Evolutionary conservation across 768 basidiomycete species (phyloP).

Genomic region (Xanthoconium stramineum): DNA sequence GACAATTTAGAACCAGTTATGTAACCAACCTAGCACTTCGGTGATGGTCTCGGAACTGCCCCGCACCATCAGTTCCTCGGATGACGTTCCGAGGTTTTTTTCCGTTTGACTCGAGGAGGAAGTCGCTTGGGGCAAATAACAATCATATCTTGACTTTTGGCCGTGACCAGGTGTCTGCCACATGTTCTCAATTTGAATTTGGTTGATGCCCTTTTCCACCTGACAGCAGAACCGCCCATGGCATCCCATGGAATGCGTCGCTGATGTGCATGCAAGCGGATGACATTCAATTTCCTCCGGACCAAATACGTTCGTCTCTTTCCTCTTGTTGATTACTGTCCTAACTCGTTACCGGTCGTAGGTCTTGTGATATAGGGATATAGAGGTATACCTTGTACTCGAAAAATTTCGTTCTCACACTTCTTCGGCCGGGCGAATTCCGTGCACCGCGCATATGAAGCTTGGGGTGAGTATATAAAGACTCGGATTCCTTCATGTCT

Average conservation of each 20-base stretch:
- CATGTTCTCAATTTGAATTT: conserved; percentile 11
- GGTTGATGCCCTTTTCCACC: background rate
- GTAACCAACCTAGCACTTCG: conserved; percentile 1
- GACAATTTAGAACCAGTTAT: background rate
- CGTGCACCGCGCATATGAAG: background rate
- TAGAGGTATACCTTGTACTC: background rate
- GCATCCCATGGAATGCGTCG: background rate
- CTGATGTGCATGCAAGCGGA: conserved; percentile 5
- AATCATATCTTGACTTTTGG: background rate
- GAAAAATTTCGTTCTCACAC: background rate
- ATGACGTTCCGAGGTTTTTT: background rate
- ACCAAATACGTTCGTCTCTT: background rate
- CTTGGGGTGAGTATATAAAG: conserved; percentile 15
- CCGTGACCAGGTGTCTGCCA: background rate
- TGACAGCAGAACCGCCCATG: background rate
- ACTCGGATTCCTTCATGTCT: background rate
- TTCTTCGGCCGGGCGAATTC: background rate
- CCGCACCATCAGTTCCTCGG: conserved; percentile 1
- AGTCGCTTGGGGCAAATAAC: background rate
- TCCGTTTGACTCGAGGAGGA: too few relatives aligned
- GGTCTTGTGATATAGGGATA: background rate
- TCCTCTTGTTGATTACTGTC: background rate
- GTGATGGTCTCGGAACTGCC: background rate
- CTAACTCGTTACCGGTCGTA: background rate
- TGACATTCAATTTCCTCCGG: background rate